phyloP scores from a whole-genome alignment of 2,329 filamentous ascomycete genomes.

The Aspergillus sojae region DNA sequence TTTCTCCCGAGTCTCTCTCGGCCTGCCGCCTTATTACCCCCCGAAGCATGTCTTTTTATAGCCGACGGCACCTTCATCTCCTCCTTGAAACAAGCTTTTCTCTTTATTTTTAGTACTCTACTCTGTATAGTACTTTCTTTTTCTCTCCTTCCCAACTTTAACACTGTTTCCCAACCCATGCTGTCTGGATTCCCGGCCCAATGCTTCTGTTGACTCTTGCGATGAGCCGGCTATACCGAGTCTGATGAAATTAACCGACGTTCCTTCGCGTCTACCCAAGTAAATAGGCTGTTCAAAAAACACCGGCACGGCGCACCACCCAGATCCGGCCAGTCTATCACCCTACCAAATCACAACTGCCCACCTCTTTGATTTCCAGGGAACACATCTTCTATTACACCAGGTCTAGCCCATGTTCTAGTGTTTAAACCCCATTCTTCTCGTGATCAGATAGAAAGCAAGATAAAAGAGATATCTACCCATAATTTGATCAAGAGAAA shows the following conservation, averaged over 20 bases:
- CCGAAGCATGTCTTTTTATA: not conserved
- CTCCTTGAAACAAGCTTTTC: not conserved
- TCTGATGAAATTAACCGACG: not conserved
- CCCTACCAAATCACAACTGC: not conserved
- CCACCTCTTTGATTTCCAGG: not conserved
- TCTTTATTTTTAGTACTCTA: not conserved
- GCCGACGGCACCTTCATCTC: not conserved
- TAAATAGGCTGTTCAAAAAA: not conserved
- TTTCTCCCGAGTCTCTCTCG: slow-evolving; percentile 5
- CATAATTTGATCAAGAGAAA: not conserved
- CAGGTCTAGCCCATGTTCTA: too few species aligned
- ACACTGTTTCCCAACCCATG: too few species aligned
- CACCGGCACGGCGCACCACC: not conserved
- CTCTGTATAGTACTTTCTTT: not conserved
- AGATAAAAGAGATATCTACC: not conserved
- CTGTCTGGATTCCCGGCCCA: not conserved
- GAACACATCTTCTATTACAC: not conserved
- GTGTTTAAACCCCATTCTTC: not conserved
- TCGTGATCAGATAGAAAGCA: not conserved
- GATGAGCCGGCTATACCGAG: not conserved
- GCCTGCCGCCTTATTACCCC: not conserved
- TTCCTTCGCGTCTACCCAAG: not conserved
- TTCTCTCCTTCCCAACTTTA: not conserved
- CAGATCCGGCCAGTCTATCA: not conserved
- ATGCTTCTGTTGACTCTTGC: not conserved